Evolutionary conservation across 2,329 filamentous ascomycete species (phyloP), one percentile per base, ranked within the genome.

Genomic region (Tricladium varicosporioides): DNA sequence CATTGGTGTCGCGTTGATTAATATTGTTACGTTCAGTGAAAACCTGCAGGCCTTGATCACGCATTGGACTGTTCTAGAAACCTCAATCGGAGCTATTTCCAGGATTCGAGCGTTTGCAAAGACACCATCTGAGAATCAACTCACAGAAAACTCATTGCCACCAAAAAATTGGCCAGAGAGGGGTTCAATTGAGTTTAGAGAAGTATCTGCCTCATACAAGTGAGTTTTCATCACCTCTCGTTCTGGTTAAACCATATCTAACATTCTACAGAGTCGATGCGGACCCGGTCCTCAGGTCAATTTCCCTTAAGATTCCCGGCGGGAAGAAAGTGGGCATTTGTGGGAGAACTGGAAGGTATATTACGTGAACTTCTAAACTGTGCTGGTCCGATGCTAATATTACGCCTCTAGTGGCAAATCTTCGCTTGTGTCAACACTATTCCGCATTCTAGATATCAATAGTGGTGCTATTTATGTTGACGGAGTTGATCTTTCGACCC

Each of bases 371-470:
- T n/a, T n/a, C n/a, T n/a, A n/a, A n/a, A n/a, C n/a, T n/a, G n/a
- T n/a, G n/a, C n/a, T n/a, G n/a, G n/a, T n/a, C n/a, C n/a, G n/a
- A n/a, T n/a, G n/a, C n/a, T n/a, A n/a, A n/a, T n/a, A n/a, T n/a
- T n/a, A n/a, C n/a, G n/a, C n/a, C n/a, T n/a, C n/a, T n/a, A n/a
- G 74, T 19, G 75, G 76, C 0, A 78, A 78, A 53, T 82, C 8
- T 72, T 83, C 51, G 1, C 68, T 82, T 0, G 67, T 81, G 0
- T 70, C 78, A 2, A 69, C 76, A 0, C 68, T 84, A 2, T 74
- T 83, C 27, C 75, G 77, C 52, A 91, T 92, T 1, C 78, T 97
- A 2, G 93, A 97, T 72, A 90, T 92, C 0, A 89, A 94, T 65
- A 80, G 83, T 62, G 76, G 76, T 22, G 67, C 61, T 1, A 75